Conservation (phyloP, 2,329 filamentous ascomycete species). For the Penicillium brevicompactum region DNA sequence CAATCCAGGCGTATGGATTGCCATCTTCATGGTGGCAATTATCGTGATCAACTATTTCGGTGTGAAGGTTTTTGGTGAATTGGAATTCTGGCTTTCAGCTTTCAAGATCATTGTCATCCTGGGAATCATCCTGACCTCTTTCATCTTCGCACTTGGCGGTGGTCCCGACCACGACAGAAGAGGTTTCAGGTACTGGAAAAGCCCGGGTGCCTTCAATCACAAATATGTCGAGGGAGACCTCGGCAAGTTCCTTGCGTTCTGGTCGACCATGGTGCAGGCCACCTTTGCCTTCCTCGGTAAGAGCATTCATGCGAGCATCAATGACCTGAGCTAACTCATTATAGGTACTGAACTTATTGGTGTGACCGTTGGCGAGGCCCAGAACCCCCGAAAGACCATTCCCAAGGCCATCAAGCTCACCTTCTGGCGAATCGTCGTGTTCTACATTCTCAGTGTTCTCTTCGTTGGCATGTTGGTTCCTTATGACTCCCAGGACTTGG, state of each 20-base stretch:
- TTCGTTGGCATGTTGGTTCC: conserved; percentile 70
- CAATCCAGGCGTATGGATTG: conserved; percentile 79
- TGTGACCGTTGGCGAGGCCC: conserved; percentile 65
- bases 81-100: conserved; percentile 61
- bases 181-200: conserved; percentile 68
- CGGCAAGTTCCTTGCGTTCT: conserved; percentile 65
- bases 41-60: conserved; percentile 70
- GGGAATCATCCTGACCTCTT: conserved; percentile 65
- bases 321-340: conserved; percentile 44
- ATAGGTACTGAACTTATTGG: conserved; percentile 64
- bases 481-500: conserved; percentile 56
- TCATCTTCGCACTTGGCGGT: conserved; percentile 66
- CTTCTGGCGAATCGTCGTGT: conserved; percentile 72
- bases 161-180: conserved; percentile 64
- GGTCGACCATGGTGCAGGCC: conserved; percentile 72
- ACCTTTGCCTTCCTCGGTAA: conserved; percentile 73
- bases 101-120: conserved; percentile 71
- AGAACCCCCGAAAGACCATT: conserved; percentile 67
- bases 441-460: conserved; percentile 72
- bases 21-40: conserved; percentile 67
- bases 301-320: conserved; percentile 41
- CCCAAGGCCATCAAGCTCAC: conserved; percentile 74
- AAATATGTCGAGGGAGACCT: conserved; percentile 48
- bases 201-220: conserved; percentile 61
- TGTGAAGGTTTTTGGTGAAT: conserved; percentile 70